Base-by-base conservation (phyloP, 331 rosid genomes). In the Cydonia oblonga region DNA sequence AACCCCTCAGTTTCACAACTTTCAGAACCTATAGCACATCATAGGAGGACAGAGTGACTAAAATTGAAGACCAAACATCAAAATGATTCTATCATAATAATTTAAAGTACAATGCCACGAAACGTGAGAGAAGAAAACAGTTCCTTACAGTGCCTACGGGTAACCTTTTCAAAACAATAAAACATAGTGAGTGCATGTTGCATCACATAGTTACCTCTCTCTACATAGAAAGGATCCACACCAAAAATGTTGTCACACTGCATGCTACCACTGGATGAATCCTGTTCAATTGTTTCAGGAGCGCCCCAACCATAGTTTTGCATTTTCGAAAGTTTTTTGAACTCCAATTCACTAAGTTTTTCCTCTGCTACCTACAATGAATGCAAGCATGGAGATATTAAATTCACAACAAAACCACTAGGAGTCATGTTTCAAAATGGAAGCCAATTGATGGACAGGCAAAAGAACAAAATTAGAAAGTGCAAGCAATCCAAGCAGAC, bases 261-360 rank as follows among this genome's bases (percentile, higher is more conserved):
- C 81, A 58, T 76, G 35, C 70, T 78, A 63, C 74, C 87, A 73
- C 40, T 57, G 22, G 73, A 64, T 9, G 82, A 73, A 78, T 73
- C 69, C 57, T 77, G 82, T 44, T 44, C 49, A 64, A 51, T 40
- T 30, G 80, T 60, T 62, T 80, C 78, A 66, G 75, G 70, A 72
- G 81, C 88, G 26, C 87, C 89, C 96, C 97, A 92, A 60, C 96
- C 86, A 75, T 86, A 87, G 79, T 76, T 77, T 64, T 79, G 85
- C 81, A 88, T 75, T 75, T 73, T 81, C 77, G 82, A 75, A 80
- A 87, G 90, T 69, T 82, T 78, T 42, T 81, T 71, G 80, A 73
- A 65, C 66, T 54, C 80, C 42, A 69, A 61, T 76, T 68, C 56
- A 52, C 78, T 71, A 76, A 68, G 58, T 40, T 75, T 82, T 51